phyloP scores from a whole-genome alignment of 1,139 yeast species.

The Tardiomyces blankii region DNA sequence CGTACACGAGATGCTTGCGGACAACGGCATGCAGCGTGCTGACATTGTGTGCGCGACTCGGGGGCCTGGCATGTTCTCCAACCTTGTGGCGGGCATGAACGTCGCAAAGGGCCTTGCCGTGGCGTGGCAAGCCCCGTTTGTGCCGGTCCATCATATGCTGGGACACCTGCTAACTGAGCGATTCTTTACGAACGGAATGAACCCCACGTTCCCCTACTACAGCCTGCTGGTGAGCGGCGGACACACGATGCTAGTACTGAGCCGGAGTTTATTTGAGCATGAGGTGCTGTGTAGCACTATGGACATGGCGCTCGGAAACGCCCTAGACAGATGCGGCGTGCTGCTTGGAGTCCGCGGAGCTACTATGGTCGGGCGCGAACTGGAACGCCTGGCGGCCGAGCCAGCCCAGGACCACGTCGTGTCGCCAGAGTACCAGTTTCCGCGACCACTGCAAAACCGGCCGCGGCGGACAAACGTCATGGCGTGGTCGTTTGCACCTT shows the following conservation, averaged over 20 bases:
- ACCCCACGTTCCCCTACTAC: conserved; percentile 63
- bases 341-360: conserved; percentile 62
- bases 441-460: conserved; percentile 43
- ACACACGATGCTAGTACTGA: conserved; percentile 78
- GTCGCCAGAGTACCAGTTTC: conserved; percentile 29
- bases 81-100: conserved; percentile 71
- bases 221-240: conserved; percentile 89
- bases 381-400: conserved; percentile 47
- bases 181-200: conserved; percentile 28
- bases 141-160: conserved; percentile 95
- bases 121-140: conserved; percentile 65
- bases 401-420: conserved; percentile 20
- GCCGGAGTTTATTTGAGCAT: conserved; percentile 51
- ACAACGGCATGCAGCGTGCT: conserved; percentile 34
- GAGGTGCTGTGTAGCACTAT: conserved; percentile 61
- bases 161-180: conserved; percentile 78
- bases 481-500: conserved; percentile 73
- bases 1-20: conserved; percentile 28
- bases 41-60: conserved; percentile 82
- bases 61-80: conserved; percentile 97
- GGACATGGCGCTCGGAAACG: conserved; percentile 92
- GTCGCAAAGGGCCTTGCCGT: conserved; percentile 75
- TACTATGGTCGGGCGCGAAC: conserved; percentile 74
- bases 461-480: conserved; percentile 31
- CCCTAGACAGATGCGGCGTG: conserved; percentile 86